These are phyloP conservation scores for Floccularia luteovirens DNA, from an alignment of 768 basidiomycete species.

Conservation along the genomic window DNA sequence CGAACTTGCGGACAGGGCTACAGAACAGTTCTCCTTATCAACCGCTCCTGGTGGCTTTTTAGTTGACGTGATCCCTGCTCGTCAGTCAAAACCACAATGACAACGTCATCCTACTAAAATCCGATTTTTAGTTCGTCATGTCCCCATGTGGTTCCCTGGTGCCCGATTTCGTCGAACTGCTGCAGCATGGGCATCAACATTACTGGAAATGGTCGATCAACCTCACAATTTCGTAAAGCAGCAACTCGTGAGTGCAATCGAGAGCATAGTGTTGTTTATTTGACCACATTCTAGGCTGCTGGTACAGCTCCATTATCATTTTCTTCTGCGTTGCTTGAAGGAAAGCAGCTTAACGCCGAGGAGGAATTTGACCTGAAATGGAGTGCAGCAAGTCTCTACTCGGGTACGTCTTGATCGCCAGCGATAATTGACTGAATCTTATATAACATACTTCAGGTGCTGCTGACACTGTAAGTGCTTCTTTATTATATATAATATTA, in stretches of 20 bases:
- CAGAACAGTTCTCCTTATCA: conserved; percentile 44
- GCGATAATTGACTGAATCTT: not conserved
- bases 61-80: conserved; percentile 41
- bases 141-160: conserved; percentile 61
- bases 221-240: conserved; percentile 55
- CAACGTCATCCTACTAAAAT: conserved; percentile 2
- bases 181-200: conserved; percentile 41
- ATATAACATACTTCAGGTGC: conserved; percentile 30
- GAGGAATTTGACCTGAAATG: conserved; percentile 62
- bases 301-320: conserved; percentile 55
- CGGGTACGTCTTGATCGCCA: conserved; percentile 24
- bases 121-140: conserved; percentile 36
- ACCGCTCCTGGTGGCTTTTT: conserved; percentile 45
- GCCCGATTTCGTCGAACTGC: conserved; percentile 50
- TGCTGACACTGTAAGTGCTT: conserved; percentile 41
- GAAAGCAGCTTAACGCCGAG: conserved; percentile 37
- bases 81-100: conserved; percentile 19
- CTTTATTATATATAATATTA: conserved; percentile 6
- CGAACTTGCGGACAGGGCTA: conserved; percentile 43
- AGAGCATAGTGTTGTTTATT: conserved; percentile 5
- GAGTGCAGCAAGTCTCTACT: conserved; percentile 52
- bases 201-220: conserved; percentile 46
- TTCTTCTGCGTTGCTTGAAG: conserved; percentile 49
- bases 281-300: conserved; percentile 30
- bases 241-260: conserved; percentile 37